Percentiles rank a stretch among this genome's conserved stretches.
Conservation (phyloP, 2,329 filamentous ascomycete genomes). For the Samsoniella hepiali region DNA sequence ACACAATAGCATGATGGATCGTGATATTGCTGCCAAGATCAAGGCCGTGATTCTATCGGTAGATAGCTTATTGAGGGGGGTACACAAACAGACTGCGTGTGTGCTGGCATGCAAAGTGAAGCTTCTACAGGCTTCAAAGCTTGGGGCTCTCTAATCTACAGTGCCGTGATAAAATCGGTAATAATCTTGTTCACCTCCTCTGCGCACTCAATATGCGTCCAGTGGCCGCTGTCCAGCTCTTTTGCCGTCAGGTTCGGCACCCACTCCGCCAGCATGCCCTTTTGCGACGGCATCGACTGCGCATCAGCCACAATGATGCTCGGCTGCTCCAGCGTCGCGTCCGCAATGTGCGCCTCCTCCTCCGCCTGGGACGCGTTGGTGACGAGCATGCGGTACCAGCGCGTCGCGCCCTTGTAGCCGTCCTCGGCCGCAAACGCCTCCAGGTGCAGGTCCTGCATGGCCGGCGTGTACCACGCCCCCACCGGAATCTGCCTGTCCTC, state of each 20-base stretch:
- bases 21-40: too few species aligned
- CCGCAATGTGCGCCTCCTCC: conserved; percentile 24
- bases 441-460: conserved; percentile 26
- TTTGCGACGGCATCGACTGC: conserved; percentile 24
- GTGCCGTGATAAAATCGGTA: conserved; percentile 20
- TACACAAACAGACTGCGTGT: too few species aligned
- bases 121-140: background rate
- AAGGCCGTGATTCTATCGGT: too few species aligned
- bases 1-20: too few species aligned
- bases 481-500: conserved; percentile 23
- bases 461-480: conserved; percentile 27
- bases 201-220: conserved; percentile 31
- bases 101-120: background rate
- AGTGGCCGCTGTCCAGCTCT: conserved; percentile 34
- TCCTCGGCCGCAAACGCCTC: conserved; percentile 23
- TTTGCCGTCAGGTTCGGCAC: conserved; percentile 35
- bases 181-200: conserved; percentile 26
- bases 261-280: conserved; percentile 29
- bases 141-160: background rate
- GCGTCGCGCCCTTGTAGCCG: conserved; percentile 30
- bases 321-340: conserved; percentile 22
- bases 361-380: conserved; percentile 28
- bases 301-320: conserved; percentile 26
- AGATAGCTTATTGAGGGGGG: too few species aligned
- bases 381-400: conserved; percentile 33